Evolutionary conservation across 768 basidiomycete species (phyloP), one percentile per base, ranked within the genome.

Genomic region (Podaxis sp.): DNA sequence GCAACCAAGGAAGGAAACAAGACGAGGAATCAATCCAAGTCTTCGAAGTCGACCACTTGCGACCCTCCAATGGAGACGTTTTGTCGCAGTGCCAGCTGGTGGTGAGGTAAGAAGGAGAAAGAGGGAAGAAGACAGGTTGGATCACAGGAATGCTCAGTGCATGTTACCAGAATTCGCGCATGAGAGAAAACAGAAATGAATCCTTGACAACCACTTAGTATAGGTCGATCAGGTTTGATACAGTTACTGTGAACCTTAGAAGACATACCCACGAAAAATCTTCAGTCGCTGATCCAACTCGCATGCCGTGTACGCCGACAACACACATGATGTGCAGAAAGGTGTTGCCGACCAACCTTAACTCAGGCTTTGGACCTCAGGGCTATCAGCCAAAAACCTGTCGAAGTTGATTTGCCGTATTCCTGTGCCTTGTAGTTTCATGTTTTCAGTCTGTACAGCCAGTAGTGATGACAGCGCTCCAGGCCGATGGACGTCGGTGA

Each of bases 21-120:
- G 29, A 43, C 25, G 15, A 19, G 19, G 52, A 55, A 24, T 46
- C 53, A 54, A 61, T 55, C 53, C 43, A 33, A 55, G 41, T 33
- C 33, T 46, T 33, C 11, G 33, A 38, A n/a, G 19, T 25, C 38
- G 53, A 37, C 27, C 4, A 46, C 17, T 47, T 29, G 60, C 60
- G 60, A 55, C 60, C 60, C 53, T 61, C 60, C 60, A 47, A 61
- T 24, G 53, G 60, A 61, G 60, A 61, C 60, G 60, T 61, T 46
- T 9, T 22, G 60, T 49, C 60, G 60, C 60, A 55, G 29, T 61
- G 52, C 53, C 43, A 36, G 49, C 27, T 12, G 9, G 27, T 24
- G 41, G 53, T 19, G n/a, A 46, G 27, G 41, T 58, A 12, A 51
- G 54, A 56, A 54, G 38, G 60, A 63, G 27, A 51, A 52, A 43